Conservation (phyloP, 768 basidiomycete genomes). For the Auricularia auricula-judae region DNA sequence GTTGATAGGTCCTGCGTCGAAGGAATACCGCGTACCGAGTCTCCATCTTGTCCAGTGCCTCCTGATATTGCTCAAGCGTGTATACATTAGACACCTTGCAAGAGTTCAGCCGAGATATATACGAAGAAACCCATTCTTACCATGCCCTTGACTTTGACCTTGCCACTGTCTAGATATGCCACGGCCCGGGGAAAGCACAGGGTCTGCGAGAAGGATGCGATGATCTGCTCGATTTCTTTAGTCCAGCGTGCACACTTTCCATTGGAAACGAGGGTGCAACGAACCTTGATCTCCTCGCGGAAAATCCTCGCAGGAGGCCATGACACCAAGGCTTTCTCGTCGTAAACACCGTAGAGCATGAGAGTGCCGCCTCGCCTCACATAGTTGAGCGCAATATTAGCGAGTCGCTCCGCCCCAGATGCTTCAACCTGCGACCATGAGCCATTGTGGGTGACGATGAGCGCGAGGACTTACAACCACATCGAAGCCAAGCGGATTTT, state of each 20-base stretch:
- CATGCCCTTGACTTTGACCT: slow-evolving; percentile 74
- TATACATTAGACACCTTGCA: slow-evolving; percentile 48
- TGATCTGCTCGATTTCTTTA: slow-evolving; percentile 41
- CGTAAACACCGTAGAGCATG: slow-evolving; percentile 87
- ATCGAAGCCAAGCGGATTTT: slow-evolving; percentile 83
- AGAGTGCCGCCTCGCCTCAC: slow-evolving; percentile 76
- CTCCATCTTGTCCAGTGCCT: slow-evolving; percentile 56
- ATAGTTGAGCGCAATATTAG: slow-evolving; percentile 83
- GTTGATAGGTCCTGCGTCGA: neutral
- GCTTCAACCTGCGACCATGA: slow-evolving; percentile 35
- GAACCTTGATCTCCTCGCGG: slow-evolving; percentile 54
- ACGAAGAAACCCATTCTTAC: slow-evolving; percentile 23
- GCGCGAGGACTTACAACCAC: slow-evolving; percentile 39
- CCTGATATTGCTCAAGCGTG: slow-evolving; percentile 47
- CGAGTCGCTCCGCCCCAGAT: slow-evolving; percentile 75
- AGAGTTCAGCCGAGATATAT: slow-evolving; percentile 14
- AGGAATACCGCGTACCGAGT: slow-evolving; percentile 32
- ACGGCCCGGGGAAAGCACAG: slow-evolving; percentile 87
- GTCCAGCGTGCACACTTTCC: neutral
- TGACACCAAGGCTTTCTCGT: slow-evolving; percentile 70
- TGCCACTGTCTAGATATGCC: slow-evolving; percentile 78
- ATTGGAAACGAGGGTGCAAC: slow-evolving; percentile 2
- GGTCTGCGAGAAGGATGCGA: slow-evolving; percentile 84
- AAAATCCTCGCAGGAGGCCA: slow-evolving; percentile 83
- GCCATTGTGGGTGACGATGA: slow-evolving; percentile 1